Evolutionary conservation across 169 alveolate genomes (phyloP), one percentile per base, ranked within the genome.

Genomic region (Cryptosporidium baileyi): DNA sequence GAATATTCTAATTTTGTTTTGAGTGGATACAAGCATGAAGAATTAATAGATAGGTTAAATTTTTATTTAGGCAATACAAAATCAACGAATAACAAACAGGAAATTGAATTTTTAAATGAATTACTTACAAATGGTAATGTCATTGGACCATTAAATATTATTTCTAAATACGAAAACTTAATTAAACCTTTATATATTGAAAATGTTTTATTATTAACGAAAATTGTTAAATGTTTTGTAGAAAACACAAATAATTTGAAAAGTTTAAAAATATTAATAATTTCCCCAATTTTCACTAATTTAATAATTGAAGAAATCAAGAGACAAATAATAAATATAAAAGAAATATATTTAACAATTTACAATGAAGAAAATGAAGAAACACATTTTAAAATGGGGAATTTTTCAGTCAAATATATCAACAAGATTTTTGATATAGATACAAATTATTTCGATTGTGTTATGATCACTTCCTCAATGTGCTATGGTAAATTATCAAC

Each of bases 221-320:
- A 30, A 0, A 22, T 74, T 11, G 43, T 74, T 36, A 74, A 22
- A 1, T 41, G 36, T 24, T 22, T 32, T 54, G 36, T 54, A 2
- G 60, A 74, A 24, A 32, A 22, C 3, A 15, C 51, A 43, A 30
- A 57, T 19, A 57, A 13, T 5, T 13, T 24, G n/a, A 1, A 1
- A 1, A 17, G n/a, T 1, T 8, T 74, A 54, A 52, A 17, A 26
- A 36, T 74, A 26, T 59, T 74, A n/a, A 8, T 74, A 38, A 28
- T 54, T 22, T 38, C 60, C 15, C 67, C 85, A 74, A 59, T 54
- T n/a, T 65, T 65, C 28, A 54, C 81, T 5, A 62, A 65, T 44
- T 44, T 65, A 32, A 4, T 74, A 15, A 34, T 36, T 11, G 44
- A 74, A 22, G 24, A 17, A 17, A 30, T 74, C n/a, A 40, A 22